Evolutionary conservation across 2,329 filamentous ascomycete genomes (phyloP).

Genomic region (Ascosphaera aggregata): DNA sequence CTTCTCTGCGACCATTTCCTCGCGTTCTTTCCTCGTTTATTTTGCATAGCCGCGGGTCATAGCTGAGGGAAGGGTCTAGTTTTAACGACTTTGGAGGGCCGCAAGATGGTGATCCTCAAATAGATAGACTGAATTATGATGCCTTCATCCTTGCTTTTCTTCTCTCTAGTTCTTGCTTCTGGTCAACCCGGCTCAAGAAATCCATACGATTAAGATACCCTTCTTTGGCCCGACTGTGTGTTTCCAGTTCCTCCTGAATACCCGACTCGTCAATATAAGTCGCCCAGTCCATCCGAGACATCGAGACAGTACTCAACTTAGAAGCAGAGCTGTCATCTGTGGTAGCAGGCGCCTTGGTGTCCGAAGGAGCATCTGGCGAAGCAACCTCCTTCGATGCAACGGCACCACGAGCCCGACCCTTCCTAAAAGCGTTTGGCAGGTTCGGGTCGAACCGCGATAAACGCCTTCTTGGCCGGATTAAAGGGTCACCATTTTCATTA

Average conservation of each 20-base stretch:
- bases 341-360: conserved; percentile 9
- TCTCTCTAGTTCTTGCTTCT: conserved; percentile 31
- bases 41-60: too few species aligned
- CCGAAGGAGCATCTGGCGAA: not conserved
- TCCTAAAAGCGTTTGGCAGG: conserved; percentile 18
- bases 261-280: conserved; percentile 37
- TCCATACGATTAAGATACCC: conserved; percentile 38
- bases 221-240: conserved; percentile 37
- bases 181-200: conserved; percentile 35
- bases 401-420: conserved; percentile 3
- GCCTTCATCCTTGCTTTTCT: conserved; percentile 26
- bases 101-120: conserved; percentile 6
- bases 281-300: conserved; percentile 41
- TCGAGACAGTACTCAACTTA: conserved; percentile 43
- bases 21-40: too few species aligned
- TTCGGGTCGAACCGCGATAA: conserved; percentile 25
- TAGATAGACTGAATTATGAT: conserved; percentile 3
- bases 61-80: too few species aligned
- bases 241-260: conserved; percentile 36
- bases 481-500: conserved; percentile 5
- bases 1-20: too few species aligned
- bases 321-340: conserved; percentile 7
- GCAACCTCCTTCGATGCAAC: conserved; percentile 18
- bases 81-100: conserved; percentile 26
- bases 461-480: conserved; percentile 19